Conservation (phyloP, 306 rosid genomes). For the Lathyrus aphaca region DNA sequence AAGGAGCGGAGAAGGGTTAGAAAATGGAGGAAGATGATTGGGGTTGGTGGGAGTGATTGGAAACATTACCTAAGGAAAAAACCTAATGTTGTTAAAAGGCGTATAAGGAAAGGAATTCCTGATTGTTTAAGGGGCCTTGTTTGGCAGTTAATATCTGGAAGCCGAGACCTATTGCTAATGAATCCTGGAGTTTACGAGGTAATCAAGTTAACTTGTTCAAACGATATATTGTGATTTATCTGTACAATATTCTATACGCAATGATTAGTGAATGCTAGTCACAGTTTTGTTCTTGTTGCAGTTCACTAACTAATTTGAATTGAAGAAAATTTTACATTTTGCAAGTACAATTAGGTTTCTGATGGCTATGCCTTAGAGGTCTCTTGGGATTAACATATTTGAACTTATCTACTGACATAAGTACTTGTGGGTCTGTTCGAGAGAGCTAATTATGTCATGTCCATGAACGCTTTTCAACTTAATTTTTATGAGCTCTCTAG, state of each 20-base stretch:
- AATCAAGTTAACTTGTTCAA: conserved; percentile 37
- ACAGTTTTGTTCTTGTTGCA: conserved; percentile 17
- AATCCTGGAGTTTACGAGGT: conserved; percentile 99
- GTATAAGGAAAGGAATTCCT: conserved; percentile 98
- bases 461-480: too few species aligned
- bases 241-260: background rate
- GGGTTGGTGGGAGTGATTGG: conserved; percentile 99
- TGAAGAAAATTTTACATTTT: conserved; percentile 10
- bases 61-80: conserved; percentile 86
- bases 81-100: conserved; percentile 89
- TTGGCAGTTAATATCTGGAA: conserved; percentile 98
- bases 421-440: too few species aligned
- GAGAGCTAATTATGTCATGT: too few species aligned
- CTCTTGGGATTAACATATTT: too few species aligned
- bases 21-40: conserved; percentile 99
- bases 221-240: conserved; percentile 19
- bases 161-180: conserved; percentile 95
- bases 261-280: conserved; percentile 29
- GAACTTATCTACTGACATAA: too few species aligned
- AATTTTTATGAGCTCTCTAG: too few species aligned
- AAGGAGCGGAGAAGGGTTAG: conserved; percentile 87
- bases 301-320: conserved; percentile 23
- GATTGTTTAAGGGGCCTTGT: conserved; percentile 99
- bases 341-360: conserved; percentile 5
- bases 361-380: background rate